These are phyloP conservation scores for Albizia julibrissin DNA, from an alignment of 306 rosid genomes.

Conservation along the genomic window DNA sequence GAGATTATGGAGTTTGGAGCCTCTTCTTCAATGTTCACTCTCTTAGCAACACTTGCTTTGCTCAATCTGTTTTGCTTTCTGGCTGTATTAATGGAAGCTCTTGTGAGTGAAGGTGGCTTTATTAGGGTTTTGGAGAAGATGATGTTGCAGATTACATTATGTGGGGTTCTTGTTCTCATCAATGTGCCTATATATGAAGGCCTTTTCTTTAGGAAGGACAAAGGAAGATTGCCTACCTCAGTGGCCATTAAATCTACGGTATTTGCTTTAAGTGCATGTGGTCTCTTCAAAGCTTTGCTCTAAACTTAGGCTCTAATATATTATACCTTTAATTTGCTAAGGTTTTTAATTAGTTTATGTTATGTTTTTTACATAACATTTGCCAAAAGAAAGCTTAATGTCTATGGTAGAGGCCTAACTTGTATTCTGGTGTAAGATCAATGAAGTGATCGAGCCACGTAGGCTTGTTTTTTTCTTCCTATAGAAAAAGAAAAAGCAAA, in stretches of 20 bases:
- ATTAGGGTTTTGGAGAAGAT: constrained; percentile 39
- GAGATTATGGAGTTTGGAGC: constrained; percentile 86
- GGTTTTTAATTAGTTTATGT: background rate
- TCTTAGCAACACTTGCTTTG: constrained; percentile 62
- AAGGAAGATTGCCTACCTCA: constrained; percentile 63
- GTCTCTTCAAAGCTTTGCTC: constrained; percentile 9
- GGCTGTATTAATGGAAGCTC: constrained; percentile 38
- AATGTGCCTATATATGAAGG: constrained; percentile 70
- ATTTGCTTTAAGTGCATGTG: constrained; percentile 25
- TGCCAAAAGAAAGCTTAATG: background rate
- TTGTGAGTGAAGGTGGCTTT: constrained; percentile 32
- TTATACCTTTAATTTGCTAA: background rate
- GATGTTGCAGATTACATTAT: constrained; percentile 57
- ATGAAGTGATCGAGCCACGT: background rate
- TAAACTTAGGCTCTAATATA: background rate
- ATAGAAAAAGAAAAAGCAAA: no score
- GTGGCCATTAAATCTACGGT: constrained; percentile 49
- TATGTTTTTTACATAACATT: background rate
- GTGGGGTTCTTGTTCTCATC: constrained; percentile 61
- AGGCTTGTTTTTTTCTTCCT: background rate
- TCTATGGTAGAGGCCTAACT: background rate
- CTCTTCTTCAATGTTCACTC: constrained; percentile 69
- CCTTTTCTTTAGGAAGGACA: constrained; percentile 76
- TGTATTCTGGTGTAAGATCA: background rate
- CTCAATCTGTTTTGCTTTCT: constrained; percentile 65